phyloP scores from a whole-genome alignment of 306 rosid species.

The Hippophae gyantsensis region DNA sequence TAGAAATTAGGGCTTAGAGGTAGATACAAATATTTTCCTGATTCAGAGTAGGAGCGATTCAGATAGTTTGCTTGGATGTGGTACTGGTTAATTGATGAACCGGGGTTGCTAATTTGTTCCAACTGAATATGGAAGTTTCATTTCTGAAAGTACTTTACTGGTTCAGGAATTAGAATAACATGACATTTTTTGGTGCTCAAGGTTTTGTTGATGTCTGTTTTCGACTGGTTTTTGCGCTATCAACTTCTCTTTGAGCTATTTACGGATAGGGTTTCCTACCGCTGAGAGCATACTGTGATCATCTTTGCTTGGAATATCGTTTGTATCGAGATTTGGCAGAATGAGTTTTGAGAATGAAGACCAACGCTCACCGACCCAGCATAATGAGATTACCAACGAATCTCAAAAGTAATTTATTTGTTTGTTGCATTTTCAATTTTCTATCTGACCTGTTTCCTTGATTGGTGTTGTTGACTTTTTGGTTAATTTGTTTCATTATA shows the following conservation, averaged over 20 bases:
- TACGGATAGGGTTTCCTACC: slow-evolving; percentile 18
- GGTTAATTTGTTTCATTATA: not conserved
- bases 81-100: slow-evolving; percentile 16
- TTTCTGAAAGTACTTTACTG: slow-evolving; percentile 8
- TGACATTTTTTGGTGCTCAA: slow-evolving; percentile 8
- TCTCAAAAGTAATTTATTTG: slow-evolving; percentile 38
- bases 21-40: slow-evolving; percentile 10
- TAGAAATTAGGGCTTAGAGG: slow-evolving; percentile 18
- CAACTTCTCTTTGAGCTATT: slow-evolving; percentile 18
- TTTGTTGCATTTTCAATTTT: slow-evolving; percentile 8
- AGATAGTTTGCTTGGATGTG: slow-evolving; percentile 17
- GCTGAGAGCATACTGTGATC: slow-evolving; percentile 20
- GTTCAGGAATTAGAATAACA: slow-evolving; percentile 16
- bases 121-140: slow-evolving; percentile 11
- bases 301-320: slow-evolving; percentile 20
- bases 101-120: slow-evolving; percentile 15
- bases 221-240: not conserved
- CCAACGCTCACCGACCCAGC: slow-evolving; percentile 28
- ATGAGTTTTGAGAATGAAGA: slow-evolving; percentile 69
- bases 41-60: slow-evolving; percentile 17
- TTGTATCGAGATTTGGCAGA: slow-evolving; percentile 25
- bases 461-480: not conserved
- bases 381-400: slow-evolving; percentile 33
- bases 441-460: not conserved
- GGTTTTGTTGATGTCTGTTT: slow-evolving; percentile 3